phyloP scores from a whole-genome alignment of 2,329 filamentous ascomycete species.

The Harringtonia aguacate region DNA sequence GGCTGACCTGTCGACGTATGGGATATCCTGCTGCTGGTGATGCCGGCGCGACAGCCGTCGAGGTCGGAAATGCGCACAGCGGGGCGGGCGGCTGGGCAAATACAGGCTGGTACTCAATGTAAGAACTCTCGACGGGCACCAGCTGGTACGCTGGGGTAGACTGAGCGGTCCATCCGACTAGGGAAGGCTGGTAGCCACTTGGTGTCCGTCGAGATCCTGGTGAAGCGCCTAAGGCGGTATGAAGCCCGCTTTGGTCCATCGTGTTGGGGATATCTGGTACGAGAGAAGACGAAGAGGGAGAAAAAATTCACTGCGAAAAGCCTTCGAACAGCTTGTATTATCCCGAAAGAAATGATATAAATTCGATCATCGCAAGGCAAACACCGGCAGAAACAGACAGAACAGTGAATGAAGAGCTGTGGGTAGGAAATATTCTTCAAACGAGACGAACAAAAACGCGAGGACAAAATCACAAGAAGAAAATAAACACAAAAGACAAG shows the following conservation, averaged over 20 bases:
- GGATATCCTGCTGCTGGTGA: not conserved
- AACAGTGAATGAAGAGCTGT: no score
- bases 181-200: not conserved
- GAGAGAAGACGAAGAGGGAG: no score
- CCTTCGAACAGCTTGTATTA: no score
- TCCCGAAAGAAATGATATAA: no score
- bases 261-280: not conserved
- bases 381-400: no score
- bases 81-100: not conserved
- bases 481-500: no score
- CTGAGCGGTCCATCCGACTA: slow-evolving; percentile 4
- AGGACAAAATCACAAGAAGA: no score
- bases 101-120: slow-evolving; percentile 1
- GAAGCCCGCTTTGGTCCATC: not conserved
- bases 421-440: no score
- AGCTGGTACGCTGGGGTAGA: slow-evolving; percentile 4
- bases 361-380: no score
- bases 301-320: no score
- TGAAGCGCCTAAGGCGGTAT: not conserved
- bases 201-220: not conserved
- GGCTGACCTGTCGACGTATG: slow-evolving; percentile 2
- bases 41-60: slow-evolving; percentile 1
- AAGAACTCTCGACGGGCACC: not conserved
- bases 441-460: no score
- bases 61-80: not conserved